Base-by-base conservation (phyloP, 2,329 filamentous ascomycete species). In the Nemania sp. region DNA sequence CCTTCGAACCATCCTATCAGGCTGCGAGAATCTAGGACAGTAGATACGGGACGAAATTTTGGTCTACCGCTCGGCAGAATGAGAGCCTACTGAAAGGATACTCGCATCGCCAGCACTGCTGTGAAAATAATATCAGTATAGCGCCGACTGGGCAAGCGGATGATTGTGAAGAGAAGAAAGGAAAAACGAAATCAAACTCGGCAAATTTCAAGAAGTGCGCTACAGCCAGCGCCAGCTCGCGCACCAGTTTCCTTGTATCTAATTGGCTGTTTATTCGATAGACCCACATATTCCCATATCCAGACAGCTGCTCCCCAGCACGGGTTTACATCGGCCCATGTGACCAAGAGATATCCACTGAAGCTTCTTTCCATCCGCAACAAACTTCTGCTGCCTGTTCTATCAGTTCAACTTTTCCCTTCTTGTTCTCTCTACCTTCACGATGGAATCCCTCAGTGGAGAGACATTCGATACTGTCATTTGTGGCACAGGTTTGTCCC, bases 1-100 rank as follows among this genome's bases (percentile, higher is more conserved):
- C 84, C 85, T 86, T 89, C 88, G 88, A 91, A 87, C 88, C 79
- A 85, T 87, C 85, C 85, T 84, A 82, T 90, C 88, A 90, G 78
- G 78, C 77, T 57, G 54, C 71, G 73, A 75, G 74, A 86, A 82
- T 91, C 87, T 81, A 89, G 86, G 86, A 87, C 85, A 89, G 88
- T 86, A 91, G 88, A 91, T 91, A 91, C 88, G 86, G 86, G 86
- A 83, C 79, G 86, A 82, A 72, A 45, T 37, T 47, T 70, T 60
- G 45, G 59, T 70, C 68, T 70, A 54, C 69, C 66, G 68, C 70
- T 64, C 64, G 44, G 67, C 58, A 49, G 61, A 63, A 49, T 37
- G 57, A 69, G 63, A 46, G 57, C 63, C 63, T 66, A 68, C 59
- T 66, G 66, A 68, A 68, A 68, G 68, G 65, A 60, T 34, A 54